Base-by-base conservation (phyloP, 2,329 filamentous ascomycete species). In the Albophoma yamanashiensis region DNA sequence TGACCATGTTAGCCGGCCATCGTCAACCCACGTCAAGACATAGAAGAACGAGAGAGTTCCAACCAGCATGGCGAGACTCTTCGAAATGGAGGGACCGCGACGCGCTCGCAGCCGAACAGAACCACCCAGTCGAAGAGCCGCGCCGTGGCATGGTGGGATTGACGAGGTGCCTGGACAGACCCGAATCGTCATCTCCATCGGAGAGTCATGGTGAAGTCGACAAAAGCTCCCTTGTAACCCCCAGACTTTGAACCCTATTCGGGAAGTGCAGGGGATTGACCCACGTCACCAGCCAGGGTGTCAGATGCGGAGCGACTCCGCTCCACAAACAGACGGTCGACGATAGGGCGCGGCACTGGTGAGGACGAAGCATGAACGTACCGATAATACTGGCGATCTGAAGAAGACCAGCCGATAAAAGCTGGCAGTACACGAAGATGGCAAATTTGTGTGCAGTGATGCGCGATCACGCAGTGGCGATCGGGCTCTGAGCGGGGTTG, bases 301-400 rank as follows among this genome's bases (percentile, higher is more conserved):
- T 60, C 57, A 59, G 62, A 63, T 53, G 59, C 59, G 52, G 15
- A 14, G 56, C 56, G 60, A 59, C 61, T 64, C 64, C 62, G 64
- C 62, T 56, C 34, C 22, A 57, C 55, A 42, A 47, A 42, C 36
- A 20, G 42, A 36, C 38, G 34, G 15, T 57, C 38, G 55, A 57
- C 55, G 55, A 43, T 9, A 31, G 45, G 40, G 55, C 25, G 22
- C 9, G 15, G 31, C 39, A 43, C 22, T 56, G 22, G 27, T n/a
- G 17, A 38, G 12, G 55, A 20, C n/a, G 39, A 43, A 27, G 55
- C 22, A 43, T 27, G 22, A 17, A 62, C 62, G 59, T 60, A 63
- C 62, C 20, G 53, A 59, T 53, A 27, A 34, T 27, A 57, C 9
- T 27, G 40, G 17, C 50, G 31, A 55, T 36, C 20, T 4, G 3